Base-by-base conservation (phyloP, 495 filamentous ascomycete genomes). In the Penicillium crystallinum region DNA sequence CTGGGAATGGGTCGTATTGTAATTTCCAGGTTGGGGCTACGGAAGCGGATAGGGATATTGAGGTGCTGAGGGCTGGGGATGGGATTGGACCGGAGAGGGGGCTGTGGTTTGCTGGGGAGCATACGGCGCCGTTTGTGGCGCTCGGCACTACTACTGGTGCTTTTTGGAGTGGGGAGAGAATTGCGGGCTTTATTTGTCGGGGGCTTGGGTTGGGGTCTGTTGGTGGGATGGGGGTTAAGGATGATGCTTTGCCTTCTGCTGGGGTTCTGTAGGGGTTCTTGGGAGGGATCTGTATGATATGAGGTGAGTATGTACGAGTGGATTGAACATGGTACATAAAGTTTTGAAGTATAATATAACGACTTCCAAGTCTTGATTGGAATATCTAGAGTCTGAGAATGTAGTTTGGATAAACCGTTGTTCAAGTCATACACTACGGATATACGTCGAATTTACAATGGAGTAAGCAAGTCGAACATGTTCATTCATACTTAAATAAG, bases 41-140 rank as follows among this genome's bases (percentile, higher is more conserved):
- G 53, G 73, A 82, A n/a, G 90, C 82, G 0, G 74, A 78, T 53
- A 58, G 54, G 43, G 92, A 96, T 58, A 83, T 97, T 31, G 77
- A 86, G 63, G 69, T 76, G 1, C 81, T 96, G 74, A 74, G 91
- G 11, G 45, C 48, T 14, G 59, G 62, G 27, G 70, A 78, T 2
- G 92, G 91, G 0, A 49, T 65, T 2, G 69, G 88, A 37, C 76
- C 81, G 4, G 81, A 79, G 11, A 76, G 87, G 15, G 82, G 85
- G 1, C 56, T 97, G 4, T 98, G 91, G 91, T 81, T 97, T 57
- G 93, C 92, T 1, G 92, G 92, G 0, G 92, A 98, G 67, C 93
- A 97, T 71, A 96, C 91, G 23, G 83, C 90, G 22, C 92, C 92
- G 23, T 95, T 96, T 67, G 82, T 91, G 17, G 89, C 88, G 14